A percentile compares a stretch with the other conserved stretches of the same genome.
Conservation (phyloP, 495 filamentous ascomycete species). For the Acidiella bohemica region DNA sequence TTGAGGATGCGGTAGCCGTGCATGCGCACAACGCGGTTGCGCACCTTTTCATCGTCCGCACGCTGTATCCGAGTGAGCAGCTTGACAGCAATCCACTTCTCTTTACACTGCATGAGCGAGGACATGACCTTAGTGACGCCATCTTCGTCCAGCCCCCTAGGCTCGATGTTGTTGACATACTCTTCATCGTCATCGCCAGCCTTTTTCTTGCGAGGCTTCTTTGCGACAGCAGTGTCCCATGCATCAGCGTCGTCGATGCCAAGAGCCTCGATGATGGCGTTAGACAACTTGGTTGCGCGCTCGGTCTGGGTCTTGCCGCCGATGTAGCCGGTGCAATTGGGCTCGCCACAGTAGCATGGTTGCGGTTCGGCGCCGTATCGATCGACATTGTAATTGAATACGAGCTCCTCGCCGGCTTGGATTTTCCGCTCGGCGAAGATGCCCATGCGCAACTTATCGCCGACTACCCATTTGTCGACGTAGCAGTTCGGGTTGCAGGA, state of each 20-base stretch:
- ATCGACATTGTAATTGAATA: slow-evolving; percentile 99
- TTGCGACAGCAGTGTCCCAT: slow-evolving; percentile 81
- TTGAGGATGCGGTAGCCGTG: slow-evolving; percentile 94
- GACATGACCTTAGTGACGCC: slow-evolving; percentile 97
- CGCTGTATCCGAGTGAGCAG: slow-evolving; percentile 77
- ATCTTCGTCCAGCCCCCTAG: slow-evolving; percentile 69
- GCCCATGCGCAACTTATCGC: slow-evolving; percentile 97
- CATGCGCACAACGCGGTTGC: slow-evolving; percentile 83
- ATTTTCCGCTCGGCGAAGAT: slow-evolving; percentile 89
- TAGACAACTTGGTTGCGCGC: slow-evolving; percentile 78
- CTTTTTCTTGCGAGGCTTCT: slow-evolving; percentile 88
- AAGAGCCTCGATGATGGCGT: slow-evolving; percentile 84
- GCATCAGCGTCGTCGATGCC: slow-evolving; percentile 87
- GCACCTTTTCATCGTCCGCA: slow-evolving; percentile 78
- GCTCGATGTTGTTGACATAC: slow-evolving; percentile 80
- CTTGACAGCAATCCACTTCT: slow-evolving; percentile 99
- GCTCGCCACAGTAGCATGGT: slow-evolving; percentile 89
- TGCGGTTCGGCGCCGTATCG: slow-evolving; percentile 94
- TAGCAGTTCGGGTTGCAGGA: slow-evolving; percentile 99
- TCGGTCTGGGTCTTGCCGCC: slow-evolving; percentile 97
- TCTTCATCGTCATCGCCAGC: slow-evolving; percentile 89
- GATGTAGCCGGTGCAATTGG: slow-evolving; percentile 91
- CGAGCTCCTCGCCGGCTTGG: slow-evolving; percentile 80
- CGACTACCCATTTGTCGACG: slow-evolving; percentile 98
- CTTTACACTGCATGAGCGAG: slow-evolving; percentile 94